Base-by-base conservation (phyloP, 805 yeast genomes). In the Monosporozyma aerobia region DNA sequence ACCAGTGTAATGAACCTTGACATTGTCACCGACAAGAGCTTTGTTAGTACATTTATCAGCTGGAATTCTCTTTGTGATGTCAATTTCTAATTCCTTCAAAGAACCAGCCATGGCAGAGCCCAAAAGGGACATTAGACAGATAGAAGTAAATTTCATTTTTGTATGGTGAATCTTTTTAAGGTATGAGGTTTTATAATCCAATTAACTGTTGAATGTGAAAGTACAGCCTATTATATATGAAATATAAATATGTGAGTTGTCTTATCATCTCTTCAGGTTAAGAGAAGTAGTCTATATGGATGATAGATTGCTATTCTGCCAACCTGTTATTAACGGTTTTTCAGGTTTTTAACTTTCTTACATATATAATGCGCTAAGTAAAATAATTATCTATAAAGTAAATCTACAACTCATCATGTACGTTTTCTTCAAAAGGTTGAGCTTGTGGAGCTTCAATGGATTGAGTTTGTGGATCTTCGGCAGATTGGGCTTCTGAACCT, bases 1-100 rank as follows among this genome's bases (percentile, higher is more conserved):
- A 10, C 97, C 97, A 30, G 80, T 78, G 72, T 90, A 90, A 68
- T 90, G 96, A 45, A 90, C 92, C 19, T 77, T 69, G 29, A 90
- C 79, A 2, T 59, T 56, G 65, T 90, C 96, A 13, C 95, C 95
- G 30, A 71, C 67, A 53, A 73, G 63, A 23, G 95, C 77, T 62
- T 75, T 78, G 49, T 77, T 70, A 19, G 65, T 60, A 69, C 97
- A 89, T 47, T 77, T 75, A 11, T 65, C 74, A 13, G 64, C 73
- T 2, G 81, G 74, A 23, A 79, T 73, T 55, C 75, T 74, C 49
- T 78, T 72, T 29, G 77, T 66, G 50, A 80, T 69, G 10, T 79
- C 83, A 46, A 67, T 63, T 45, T 59, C 64, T 46, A 68, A 49
- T 46, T 64, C 63, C 33, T 60, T 59, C 33, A 68, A 51, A 7